Conservation (phyloP, 176 grass and related monocot genomes). For the Chrysopogon serrulatus region DNA sequence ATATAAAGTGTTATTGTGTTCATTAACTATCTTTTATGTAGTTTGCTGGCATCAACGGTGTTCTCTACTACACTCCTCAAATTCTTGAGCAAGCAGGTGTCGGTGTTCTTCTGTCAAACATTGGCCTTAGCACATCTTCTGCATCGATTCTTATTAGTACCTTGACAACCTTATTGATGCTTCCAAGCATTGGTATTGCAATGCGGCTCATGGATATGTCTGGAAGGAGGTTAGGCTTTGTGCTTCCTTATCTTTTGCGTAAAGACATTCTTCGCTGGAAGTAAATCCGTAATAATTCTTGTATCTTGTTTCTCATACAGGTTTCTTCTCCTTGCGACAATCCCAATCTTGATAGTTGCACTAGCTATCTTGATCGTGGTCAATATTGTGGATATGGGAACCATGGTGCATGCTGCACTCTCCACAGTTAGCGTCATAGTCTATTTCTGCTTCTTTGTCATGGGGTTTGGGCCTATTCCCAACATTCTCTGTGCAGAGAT, state of each 20-base stretch:
- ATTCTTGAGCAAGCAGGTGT: slow-evolving; percentile 99
- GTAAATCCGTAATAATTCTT: slow-evolving; percentile 12
- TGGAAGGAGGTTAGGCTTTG: slow-evolving; percentile 78
- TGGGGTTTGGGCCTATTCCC: slow-evolving; percentile 87
- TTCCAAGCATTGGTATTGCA: slow-evolving; percentile 87
- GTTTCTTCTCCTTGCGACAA: slow-evolving; percentile 86
- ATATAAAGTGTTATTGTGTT: background rate
- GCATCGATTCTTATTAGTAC: slow-evolving; percentile 95
- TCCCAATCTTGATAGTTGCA: slow-evolving; percentile 73
- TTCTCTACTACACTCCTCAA: slow-evolving; percentile 98
- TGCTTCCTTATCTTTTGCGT: slow-evolving; percentile 2
- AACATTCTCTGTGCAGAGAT: slow-evolving; percentile 97
- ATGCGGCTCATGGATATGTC: slow-evolving; percentile 99
- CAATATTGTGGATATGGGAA: slow-evolving; percentile 68
- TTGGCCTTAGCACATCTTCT: slow-evolving; percentile 74
- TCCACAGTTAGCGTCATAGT: slow-evolving; percentile 71
- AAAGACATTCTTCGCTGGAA: background rate
- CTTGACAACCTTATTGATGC: slow-evolving; percentile 94
- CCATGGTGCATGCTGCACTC: slow-evolving; percentile 64
- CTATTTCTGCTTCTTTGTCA: slow-evolving; percentile 98
- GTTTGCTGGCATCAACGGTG: slow-evolving; percentile 99
- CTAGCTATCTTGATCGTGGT: slow-evolving; percentile 67
- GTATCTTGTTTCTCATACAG: slow-evolving; percentile 32
- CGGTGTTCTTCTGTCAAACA: slow-evolving; percentile 66
- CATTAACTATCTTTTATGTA: slow-evolving; percentile 27